Conservation (phyloP, 2,329 filamentous ascomycete species). For the Graphilbum fragrans region DNA sequence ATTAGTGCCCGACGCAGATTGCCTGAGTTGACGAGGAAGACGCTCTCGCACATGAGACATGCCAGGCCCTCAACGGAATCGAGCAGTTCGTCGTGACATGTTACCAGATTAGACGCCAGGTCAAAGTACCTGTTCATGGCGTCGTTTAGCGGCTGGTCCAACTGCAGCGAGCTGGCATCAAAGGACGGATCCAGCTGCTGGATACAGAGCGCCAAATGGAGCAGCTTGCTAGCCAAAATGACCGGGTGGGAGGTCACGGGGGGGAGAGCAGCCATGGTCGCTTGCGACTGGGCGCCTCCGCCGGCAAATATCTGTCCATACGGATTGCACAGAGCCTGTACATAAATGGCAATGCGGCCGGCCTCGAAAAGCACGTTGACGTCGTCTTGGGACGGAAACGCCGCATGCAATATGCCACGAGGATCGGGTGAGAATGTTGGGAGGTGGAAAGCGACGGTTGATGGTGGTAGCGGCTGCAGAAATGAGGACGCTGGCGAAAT, state of each 20-base stretch:
- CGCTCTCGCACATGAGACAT: conserved; percentile 32
- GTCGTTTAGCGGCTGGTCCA: neutral
- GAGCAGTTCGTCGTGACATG: conserved; percentile 31
- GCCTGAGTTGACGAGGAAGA: conserved; percentile 34
- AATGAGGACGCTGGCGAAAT: no score
- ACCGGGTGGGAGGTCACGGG: conserved; percentile 19
- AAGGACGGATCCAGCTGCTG: conserved; percentile 11
- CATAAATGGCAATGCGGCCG: conserved; percentile 2
- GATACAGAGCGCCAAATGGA: conserved; percentile 18
- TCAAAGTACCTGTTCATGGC: neutral
- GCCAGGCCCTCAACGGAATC: conserved; percentile 34
- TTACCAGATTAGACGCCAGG: conserved; percentile 20
- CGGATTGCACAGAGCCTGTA: conserved; percentile 4
- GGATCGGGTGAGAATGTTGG: no score
- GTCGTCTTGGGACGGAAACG: conserved; percentile 3
- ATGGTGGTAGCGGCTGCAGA: no score
- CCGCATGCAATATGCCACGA: neutral
- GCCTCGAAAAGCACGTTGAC: conserved; percentile 3
- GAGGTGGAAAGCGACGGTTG: no score
- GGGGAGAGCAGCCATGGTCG: conserved; percentile 2
- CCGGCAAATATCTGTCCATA: conserved; percentile 2
- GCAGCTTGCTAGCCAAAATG: conserved; percentile 19
- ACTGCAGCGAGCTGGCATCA: neutral
- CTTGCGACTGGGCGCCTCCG: conserved; percentile 1
- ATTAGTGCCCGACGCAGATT: conserved; percentile 33